Conservation (phyloP, 2,329 filamentous ascomycete species). For the Scolecobasidium constrictum region DNA sequence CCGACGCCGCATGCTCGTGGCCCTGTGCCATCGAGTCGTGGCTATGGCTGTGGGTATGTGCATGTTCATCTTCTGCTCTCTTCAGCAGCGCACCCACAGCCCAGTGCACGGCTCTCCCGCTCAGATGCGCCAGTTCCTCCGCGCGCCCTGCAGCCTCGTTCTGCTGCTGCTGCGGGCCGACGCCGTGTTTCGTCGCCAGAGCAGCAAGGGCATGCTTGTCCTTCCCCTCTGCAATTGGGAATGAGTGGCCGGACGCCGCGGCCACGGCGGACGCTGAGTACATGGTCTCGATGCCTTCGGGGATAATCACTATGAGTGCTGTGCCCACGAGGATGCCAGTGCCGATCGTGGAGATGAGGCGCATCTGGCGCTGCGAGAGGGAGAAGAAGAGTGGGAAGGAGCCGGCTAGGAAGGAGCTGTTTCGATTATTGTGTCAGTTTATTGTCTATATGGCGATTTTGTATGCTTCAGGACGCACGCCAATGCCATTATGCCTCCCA, state of each 20-base stretch:
- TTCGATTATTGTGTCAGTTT: constrained; percentile 12
- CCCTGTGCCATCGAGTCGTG: no score
- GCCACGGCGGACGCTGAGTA: constrained; percentile 42
- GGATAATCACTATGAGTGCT: constrained; percentile 92
- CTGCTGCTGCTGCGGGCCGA: not conserved
- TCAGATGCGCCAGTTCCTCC: not conserved
- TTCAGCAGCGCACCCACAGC: not conserved
- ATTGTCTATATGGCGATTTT: not conserved
- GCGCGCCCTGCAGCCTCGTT: not conserved
- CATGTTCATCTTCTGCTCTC: not conserved
- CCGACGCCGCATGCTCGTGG: not conserved
- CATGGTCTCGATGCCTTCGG: constrained; percentile 87
- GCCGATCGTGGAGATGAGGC: constrained; percentile 82
- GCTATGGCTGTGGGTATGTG: no score
- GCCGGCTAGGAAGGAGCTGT: constrained; percentile 86
- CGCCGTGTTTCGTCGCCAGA: not conserved
- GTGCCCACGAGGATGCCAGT: constrained; percentile 92
- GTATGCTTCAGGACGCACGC: constrained; percentile 39
- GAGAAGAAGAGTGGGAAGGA: constrained; percentile 82
- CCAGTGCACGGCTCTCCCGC: not conserved
- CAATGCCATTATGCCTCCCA: constrained; percentile 55
- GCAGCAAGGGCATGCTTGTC: constrained; percentile 1
- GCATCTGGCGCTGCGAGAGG: constrained; percentile 75
- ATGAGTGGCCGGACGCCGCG: not conserved
- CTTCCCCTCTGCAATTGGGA: not conserved